Evolutionary conservation across 1,139 yeast species (phyloP).

Genomic region (Geotrichum australiense): DNA sequence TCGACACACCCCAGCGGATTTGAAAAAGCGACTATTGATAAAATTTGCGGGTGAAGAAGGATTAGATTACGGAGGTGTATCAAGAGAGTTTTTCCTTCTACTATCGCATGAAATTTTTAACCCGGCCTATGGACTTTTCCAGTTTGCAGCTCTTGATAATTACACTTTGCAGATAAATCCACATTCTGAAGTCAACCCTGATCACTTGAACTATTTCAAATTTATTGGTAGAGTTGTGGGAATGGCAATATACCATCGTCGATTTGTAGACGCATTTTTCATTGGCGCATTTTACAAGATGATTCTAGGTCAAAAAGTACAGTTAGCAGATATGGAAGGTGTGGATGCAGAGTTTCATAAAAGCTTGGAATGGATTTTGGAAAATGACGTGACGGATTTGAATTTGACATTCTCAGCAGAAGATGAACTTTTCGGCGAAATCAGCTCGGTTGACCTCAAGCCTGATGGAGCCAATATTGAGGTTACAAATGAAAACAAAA

Average conservation of each 20-base stretch:
- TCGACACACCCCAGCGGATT: slow-evolving; percentile 98
- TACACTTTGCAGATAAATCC: slow-evolving; percentile 97
- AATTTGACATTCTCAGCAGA: slow-evolving; percentile 92
- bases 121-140: slow-evolving; percentile 94
- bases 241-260: slow-evolving; percentile 93
- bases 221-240: slow-evolving; percentile 98
- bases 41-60: slow-evolving; percentile 99
- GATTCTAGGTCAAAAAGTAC: slow-evolving; percentile 94
- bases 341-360: slow-evolving; percentile 96
- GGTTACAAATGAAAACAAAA: slow-evolving; percentile 90
- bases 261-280: slow-evolving; percentile 95
- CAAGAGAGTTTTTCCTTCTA: slow-evolving; percentile 93
- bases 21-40: slow-evolving; percentile 95
- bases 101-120: slow-evolving; percentile 98
- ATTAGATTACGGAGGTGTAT: slow-evolving; percentile 97
- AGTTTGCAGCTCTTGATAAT: slow-evolving; percentile 95
- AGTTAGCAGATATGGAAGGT: slow-evolving; percentile 96
- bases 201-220: slow-evolving; percentile 94
- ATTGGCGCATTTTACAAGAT: slow-evolving; percentile 97
- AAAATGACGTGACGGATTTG: slow-evolving; percentile 83
- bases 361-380: slow-evolving; percentile 91
- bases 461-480: slow-evolving; percentile 82
- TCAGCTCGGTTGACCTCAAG: slow-evolving; percentile 82
- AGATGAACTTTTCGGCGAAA: slow-evolving; percentile 94
- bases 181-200: slow-evolving; percentile 96